These are phyloP conservation scores for Letharia lupina DNA, from an alignment of 495 filamentous ascomycete genomes.

Conservation along the genomic window DNA sequence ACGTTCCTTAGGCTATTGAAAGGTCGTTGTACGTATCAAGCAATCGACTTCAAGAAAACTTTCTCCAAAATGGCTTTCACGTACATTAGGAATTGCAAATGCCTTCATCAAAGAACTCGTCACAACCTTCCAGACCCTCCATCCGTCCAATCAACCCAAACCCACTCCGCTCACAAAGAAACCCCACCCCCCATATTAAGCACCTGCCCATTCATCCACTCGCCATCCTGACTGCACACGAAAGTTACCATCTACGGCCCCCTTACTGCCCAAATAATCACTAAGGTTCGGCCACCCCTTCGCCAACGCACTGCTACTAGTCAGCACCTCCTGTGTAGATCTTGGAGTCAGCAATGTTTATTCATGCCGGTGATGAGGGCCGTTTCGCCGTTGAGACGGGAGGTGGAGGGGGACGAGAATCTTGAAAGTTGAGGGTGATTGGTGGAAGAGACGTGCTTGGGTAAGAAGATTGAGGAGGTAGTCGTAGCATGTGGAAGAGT, in stretches of 20 bases:
- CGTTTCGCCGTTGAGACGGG: constrained; percentile 30
- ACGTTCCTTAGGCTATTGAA: not conserved
- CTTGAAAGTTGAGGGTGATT: not conserved
- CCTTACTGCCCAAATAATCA: constrained; percentile 52
- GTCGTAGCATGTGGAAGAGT: not conserved
- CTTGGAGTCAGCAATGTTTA: not conserved
- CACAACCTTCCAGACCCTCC: not conserved
- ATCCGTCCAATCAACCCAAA: not conserved
- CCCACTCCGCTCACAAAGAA: not conserved
- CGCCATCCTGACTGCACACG: constrained; percentile 54
- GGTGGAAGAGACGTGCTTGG: not conserved
- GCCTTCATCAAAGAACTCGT: not conserved
- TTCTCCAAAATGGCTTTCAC: not conserved
- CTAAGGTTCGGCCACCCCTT: constrained; percentile 55
- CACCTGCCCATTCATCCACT: constrained; percentile 56
- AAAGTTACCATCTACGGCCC: constrained; percentile 54
- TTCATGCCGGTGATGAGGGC: constrained; percentile 27
- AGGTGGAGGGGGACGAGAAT: constrained; percentile 10
- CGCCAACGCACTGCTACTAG: constrained; percentile 42
- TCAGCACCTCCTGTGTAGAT: constrained; percentile 3
- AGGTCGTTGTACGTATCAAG: not conserved
- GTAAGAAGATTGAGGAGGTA: not conserved
- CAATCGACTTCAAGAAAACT: not conserved
- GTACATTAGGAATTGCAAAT: not conserved
- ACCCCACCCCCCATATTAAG: constrained; percentile 14